A percentile compares a stretch with the other conserved stretches of the same genome.
Evolutionary conservation across 2,329 filamentous ascomycete species (phyloP).

Genomic region (Microcyclosporella mali): DNA sequence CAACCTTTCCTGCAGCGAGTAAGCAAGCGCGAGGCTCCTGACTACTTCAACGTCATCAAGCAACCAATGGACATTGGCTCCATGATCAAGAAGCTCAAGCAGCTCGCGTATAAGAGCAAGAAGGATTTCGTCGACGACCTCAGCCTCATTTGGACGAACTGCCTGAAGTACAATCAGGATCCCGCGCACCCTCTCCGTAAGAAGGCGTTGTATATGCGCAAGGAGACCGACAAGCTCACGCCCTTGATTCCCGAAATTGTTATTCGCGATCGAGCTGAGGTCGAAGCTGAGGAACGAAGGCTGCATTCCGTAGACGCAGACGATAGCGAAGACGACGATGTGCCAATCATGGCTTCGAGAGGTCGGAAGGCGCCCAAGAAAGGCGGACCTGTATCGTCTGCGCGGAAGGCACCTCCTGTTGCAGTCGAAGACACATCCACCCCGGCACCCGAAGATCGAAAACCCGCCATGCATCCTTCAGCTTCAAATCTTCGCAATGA

Average conservation of each 20-base stretch:
- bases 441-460: constrained; percentile 62
- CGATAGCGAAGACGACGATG: constrained; percentile 72
- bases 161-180: constrained; percentile 89
- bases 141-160: constrained; percentile 95
- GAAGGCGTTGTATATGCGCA: constrained; percentile 93
- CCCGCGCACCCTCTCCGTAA: constrained; percentile 80
- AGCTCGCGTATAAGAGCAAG: constrained; percentile 57
- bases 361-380: constrained; percentile 82
- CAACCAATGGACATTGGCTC: constrained; percentile 95
- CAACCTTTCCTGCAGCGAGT: constrained; percentile 91
- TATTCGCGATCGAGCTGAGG: constrained; percentile 84
- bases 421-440: constrained; percentile 64
- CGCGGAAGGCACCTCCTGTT: constrained; percentile 37
- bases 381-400: constrained; percentile 51
- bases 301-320: constrained; percentile 81
- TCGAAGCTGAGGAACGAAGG: constrained; percentile 66
- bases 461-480: constrained; percentile 53
- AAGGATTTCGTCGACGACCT: constrained; percentile 90
- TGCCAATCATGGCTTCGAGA: constrained; percentile 91
- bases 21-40: constrained; percentile 93
- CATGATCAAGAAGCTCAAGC: constrained; percentile 97
- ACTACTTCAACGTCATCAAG: constrained; percentile 92
- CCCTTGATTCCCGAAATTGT: constrained; percentile 89
- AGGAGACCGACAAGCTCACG: constrained; percentile 93
- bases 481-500: constrained; percentile 48